These are phyloP conservation scores for Cutaneotrichosporon dermatis DNA, from an alignment of 1,284 basidiomycete species.

Conservation along the genomic window DNA sequence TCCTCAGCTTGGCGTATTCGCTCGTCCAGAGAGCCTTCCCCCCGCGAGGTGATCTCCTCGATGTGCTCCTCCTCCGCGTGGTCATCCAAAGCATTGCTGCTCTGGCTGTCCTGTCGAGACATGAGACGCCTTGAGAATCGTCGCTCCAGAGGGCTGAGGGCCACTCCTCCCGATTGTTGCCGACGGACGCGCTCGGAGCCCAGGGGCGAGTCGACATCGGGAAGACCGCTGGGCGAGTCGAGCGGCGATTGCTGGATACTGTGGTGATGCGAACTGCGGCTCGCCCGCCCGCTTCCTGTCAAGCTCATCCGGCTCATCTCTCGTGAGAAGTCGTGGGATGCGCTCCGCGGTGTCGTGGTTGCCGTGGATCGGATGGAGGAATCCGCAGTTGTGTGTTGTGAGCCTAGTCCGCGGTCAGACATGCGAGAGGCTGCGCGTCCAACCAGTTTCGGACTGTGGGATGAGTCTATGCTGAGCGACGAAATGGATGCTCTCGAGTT, in stretches of 20 bases:
- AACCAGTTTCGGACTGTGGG: constrained; percentile 13
- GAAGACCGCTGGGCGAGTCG: background rate
- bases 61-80: constrained; percentile 7
- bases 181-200: background rate
- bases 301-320: constrained; percentile 1
- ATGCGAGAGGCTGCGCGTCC: background rate
- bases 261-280: background rate
- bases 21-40: constrained; percentile 23
- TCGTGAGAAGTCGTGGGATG: constrained; percentile 8
- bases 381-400: background rate
- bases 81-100: background rate
- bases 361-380: background rate
- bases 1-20: constrained; percentile 39
- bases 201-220: background rate
- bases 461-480: constrained; percentile 22
- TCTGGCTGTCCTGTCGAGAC: constrained; percentile 8
- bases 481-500: constrained; percentile 13
- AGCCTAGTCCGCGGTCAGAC: background rate
- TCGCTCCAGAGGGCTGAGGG: constrained; percentile 10
- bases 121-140: constrained; percentile 14
- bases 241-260: constrained; percentile 5
- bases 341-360: background rate
- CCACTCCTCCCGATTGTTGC: no score
- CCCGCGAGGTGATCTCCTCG: background rate
- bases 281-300: background rate